phyloP scores from a whole-genome alignment of 352 stramenopile species.

The Phytophthora citricola region DNA sequence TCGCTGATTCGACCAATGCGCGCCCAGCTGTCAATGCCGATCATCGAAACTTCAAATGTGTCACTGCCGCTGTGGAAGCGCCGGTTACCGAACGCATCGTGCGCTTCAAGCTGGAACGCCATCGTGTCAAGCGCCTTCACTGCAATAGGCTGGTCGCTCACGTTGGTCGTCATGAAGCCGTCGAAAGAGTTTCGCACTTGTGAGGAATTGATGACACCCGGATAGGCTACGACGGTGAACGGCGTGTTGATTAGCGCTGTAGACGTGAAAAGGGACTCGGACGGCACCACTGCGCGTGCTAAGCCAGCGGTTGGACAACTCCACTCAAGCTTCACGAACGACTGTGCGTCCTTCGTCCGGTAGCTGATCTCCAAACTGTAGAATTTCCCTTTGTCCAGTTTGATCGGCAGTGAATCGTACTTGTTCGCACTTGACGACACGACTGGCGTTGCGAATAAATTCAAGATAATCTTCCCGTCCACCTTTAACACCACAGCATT shows the following conservation, averaged over 20 bases:
- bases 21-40: conserved; percentile 88
- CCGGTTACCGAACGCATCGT: conserved; percentile 82
- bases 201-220: conserved; percentile 66
- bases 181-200: conserved; percentile 73
- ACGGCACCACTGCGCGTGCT: conserved; percentile 21
- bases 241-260: conserved; percentile 56
- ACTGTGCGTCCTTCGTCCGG: conserved; percentile 77
- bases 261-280: conserved; percentile 45
- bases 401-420: conserved; percentile 27
- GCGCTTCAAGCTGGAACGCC: conserved; percentile 83
- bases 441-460: conserved; percentile 33
- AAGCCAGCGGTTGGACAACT: conserved; percentile 45
- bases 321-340: conserved; percentile 89
- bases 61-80: conserved; percentile 88
- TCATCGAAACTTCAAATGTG: conserved; percentile 83
- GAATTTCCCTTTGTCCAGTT: conserved; percentile 53
- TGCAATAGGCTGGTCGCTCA: conserved; percentile 30
- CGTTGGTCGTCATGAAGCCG: conserved; percentile 48
- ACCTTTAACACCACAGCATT: conserved; percentile 82
- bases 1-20: conserved; percentile 89
- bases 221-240: conserved; percentile 75
- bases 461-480: conserved; percentile 69
- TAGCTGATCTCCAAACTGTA: conserved; percentile 90
- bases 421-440: conserved; percentile 38
- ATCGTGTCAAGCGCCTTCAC: conserved; percentile 55